Conservation (phyloP, 371 early-diverging fungal species). For the Rhizopus delemar region DNA sequence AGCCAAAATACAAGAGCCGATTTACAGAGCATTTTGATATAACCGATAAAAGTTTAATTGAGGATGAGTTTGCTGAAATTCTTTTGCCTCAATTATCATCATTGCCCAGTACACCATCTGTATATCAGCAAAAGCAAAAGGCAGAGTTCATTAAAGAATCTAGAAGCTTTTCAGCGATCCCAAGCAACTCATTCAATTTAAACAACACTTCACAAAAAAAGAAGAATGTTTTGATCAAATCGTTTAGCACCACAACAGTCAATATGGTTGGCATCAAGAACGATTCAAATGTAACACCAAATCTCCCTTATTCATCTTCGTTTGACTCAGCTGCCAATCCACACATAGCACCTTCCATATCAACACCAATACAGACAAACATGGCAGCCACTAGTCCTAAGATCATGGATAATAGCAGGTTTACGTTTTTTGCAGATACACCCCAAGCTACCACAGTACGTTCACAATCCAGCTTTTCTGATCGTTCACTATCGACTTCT, state of each 20-base stretch:
- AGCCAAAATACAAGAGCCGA: slow-evolving; percentile 22
- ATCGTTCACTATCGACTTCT: background rate
- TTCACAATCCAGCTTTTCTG: background rate
- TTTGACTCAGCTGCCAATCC: background rate
- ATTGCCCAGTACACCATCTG: background rate
- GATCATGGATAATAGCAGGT: slow-evolving; percentile 18
- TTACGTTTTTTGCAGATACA: slow-evolving; percentile 2
- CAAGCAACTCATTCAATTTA: background rate
- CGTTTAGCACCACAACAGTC: background rate
- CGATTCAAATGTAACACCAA: background rate
- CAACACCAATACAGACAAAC: slow-evolving; percentile 18
- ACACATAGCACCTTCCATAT: slow-evolving; percentile 4
- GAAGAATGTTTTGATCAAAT: background rate
- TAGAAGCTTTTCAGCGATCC: background rate
- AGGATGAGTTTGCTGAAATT: slow-evolving; percentile 1
- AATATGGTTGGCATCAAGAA: background rate
- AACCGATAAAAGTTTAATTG: slow-evolving; percentile 9
- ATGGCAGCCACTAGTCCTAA: background rate
- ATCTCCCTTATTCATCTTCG: background rate
- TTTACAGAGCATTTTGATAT: slow-evolving; percentile 41
- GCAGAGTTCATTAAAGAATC: background rate
- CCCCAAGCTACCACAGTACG: background rate
- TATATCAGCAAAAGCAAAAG: background rate
- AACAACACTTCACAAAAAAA: background rate
- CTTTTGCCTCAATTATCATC: background rate